These are phyloP conservation scores for Emericellopsis terricola DNA, from an alignment of 495 filamentous ascomycete genomes.

Conservation along the genomic window DNA sequence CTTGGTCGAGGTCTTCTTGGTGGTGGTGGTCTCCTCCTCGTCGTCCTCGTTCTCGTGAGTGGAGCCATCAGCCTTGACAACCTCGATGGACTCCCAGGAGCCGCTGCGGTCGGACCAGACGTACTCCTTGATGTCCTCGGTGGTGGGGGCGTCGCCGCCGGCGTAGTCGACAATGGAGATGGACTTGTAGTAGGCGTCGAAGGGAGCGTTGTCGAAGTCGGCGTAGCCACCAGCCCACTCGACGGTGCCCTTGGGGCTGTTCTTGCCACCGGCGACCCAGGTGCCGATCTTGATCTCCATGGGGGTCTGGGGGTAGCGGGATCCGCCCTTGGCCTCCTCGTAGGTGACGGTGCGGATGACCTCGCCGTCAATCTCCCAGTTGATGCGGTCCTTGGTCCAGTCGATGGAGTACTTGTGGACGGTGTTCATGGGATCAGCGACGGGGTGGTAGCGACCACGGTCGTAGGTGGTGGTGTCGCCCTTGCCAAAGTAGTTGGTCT, in stretches of 20 bases:
- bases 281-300: conserved; percentile 69
- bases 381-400: conserved; percentile 56
- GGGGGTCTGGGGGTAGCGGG: conserved; percentile 68
- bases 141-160: background rate
- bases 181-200: conserved; percentile 56
- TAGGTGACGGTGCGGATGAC: conserved; percentile 51
- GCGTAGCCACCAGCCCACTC: conserved; percentile 71
- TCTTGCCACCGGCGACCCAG: conserved; percentile 71
- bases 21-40: background rate
- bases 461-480: conserved; percentile 56
- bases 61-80: background rate
- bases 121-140: conserved; percentile 41
- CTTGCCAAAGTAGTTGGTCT: conserved; percentile 90
- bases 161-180: conserved; percentile 49
- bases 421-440: conserved; percentile 35
- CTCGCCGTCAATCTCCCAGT: conserved; percentile 55
- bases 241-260: conserved; percentile 29
- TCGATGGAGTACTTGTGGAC: conserved; percentile 69
- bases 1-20: background rate
- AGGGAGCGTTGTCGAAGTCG: conserved; percentile 52
- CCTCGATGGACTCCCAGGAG: conserved; percentile 53
- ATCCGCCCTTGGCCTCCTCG: conserved; percentile 40
- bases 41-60: background rate
- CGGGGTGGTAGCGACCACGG: conserved; percentile 44
- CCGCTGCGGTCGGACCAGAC: conserved; percentile 46